Conservation (phyloP, 1,284 basidiomycete species). For the Ceratobasidium sp. region DNA sequence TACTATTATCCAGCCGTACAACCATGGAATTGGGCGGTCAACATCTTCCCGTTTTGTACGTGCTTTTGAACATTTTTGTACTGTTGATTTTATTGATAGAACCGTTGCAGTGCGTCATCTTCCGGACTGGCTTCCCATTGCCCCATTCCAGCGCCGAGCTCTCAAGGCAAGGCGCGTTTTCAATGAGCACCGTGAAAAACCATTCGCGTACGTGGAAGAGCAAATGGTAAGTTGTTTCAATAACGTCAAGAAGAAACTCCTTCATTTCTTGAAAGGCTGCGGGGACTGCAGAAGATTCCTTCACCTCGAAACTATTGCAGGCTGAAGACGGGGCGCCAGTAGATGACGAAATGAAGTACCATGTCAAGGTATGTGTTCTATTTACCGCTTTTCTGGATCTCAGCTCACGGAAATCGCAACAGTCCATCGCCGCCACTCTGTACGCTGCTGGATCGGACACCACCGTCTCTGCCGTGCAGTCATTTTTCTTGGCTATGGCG, state of each 20-base stretch:
- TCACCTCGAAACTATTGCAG: constrained; percentile 22
- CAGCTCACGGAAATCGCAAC: background rate
- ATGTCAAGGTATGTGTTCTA: background rate
- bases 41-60: background rate
- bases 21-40: background rate
- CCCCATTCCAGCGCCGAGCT: background rate
- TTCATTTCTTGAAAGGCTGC: background rate
- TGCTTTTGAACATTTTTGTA: background rate
- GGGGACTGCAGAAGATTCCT: constrained; percentile 15
- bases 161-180: background rate
- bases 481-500: constrained; percentile 28
- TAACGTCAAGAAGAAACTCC: too few relatives aligned
- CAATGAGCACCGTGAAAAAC: background rate
- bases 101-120: background rate
- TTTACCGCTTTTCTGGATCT: background rate
- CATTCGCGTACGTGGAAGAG: background rate
- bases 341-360: background rate
- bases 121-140: background rate
- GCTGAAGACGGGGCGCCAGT: background rate
- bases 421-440: constrained; percentile 46
- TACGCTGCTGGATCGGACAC: constrained; percentile 53
- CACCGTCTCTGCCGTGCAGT: constrained; percentile 25
- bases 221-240: background rate
- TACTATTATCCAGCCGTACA: background rate
- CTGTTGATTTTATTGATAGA: background rate